Base-by-base conservation (phyloP, 2,329 filamentous ascomycete genomes). In the Botrytis porri region DNA sequence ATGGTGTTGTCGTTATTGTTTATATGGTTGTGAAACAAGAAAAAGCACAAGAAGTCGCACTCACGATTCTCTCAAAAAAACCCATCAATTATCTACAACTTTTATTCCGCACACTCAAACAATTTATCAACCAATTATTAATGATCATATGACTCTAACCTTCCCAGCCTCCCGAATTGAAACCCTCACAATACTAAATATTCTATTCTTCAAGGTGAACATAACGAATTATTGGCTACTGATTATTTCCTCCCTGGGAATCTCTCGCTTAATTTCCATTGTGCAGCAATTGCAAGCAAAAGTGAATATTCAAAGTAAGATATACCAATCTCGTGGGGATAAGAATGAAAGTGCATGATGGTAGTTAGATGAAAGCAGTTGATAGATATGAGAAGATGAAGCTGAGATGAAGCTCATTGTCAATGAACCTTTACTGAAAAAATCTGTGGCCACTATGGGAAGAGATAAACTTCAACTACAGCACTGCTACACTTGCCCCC, bases 61-160 rank as follows among this genome's bases (percentile, higher is more conserved):
- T 25, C 12, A 61, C 35, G n/a, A 61, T 25, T 61, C 5, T 16
- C 14, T 37, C 32, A 25, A n/a, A 61, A 61, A 12, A 39, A 12
- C 39, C 22, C 59, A 37, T 37, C 32, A 43, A 63, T 29, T 4
- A 43, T 32, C 22, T 12, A 1, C 4, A 12, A 32, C 9, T 43
- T 32, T 9, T 22, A 45, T 45, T 12, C 1, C 22, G 62, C 9
- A 18, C 18, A 60, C 2, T 22, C 18, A 14, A 22, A 20, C 16
- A 10, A 16, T 14, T 41, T 0, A 64, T 14, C 10, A 22, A 25
- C 4, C 18, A 45, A 45, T 35, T 10, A 45, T 35, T 10, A 25
- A 65, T 22, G 0, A 22, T 25, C 18, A 8, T 6, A 64, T 1
- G 3, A 5, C 4, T 22, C 9, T 4, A 14, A 48, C 2, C 1